Conservation (phyloP, 2,329 filamentous ascomycete species). For the Hortaea sp. region DNA sequence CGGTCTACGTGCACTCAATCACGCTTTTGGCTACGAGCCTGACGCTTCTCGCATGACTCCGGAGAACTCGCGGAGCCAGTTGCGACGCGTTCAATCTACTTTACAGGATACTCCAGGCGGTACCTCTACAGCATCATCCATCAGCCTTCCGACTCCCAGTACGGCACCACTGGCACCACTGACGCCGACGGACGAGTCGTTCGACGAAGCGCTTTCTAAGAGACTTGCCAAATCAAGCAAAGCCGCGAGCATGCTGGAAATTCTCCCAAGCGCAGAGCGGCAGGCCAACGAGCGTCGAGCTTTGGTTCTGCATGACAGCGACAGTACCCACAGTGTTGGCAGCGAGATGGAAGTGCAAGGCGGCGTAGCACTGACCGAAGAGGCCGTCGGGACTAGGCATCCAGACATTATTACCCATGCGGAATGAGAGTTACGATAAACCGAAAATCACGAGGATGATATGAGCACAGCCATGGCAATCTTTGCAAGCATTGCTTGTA, state of each 20-base stretch:
- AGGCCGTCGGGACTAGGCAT: constrained; percentile 40
- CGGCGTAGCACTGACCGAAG: constrained; percentile 48
- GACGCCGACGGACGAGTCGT: constrained; percentile 7
- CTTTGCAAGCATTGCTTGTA: too few relatives aligned
- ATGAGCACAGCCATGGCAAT: too few relatives aligned
- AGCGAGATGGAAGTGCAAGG: constrained; percentile 38
- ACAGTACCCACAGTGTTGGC: constrained; percentile 10
- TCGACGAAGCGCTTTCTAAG: constrained; percentile 8
- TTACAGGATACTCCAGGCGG: constrained; percentile 15
- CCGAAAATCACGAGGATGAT: not conserved
- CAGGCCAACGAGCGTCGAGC: not conserved
- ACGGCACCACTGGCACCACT: constrained; percentile 10
- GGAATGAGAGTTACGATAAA: not conserved
- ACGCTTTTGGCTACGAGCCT: constrained; percentile 12
- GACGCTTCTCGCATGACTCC: constrained; percentile 10
- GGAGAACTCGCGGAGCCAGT: constrained; percentile 10
- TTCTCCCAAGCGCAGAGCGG: not conserved
- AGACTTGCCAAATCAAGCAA: constrained; percentile 9
- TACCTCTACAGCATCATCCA: constrained; percentile 20
- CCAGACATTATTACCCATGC: constrained; percentile 22
- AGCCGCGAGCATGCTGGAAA: constrained; percentile 8
- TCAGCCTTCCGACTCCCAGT: constrained; percentile 20
- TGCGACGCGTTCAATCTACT: constrained; percentile 9
- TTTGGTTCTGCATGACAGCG: constrained; percentile 2
- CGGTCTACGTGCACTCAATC: constrained; percentile 18